Base-by-base conservation (phyloP, 2,329 filamentous ascomycete genomes). In the Teratosphaeria pseudoeucalypti region DNA sequence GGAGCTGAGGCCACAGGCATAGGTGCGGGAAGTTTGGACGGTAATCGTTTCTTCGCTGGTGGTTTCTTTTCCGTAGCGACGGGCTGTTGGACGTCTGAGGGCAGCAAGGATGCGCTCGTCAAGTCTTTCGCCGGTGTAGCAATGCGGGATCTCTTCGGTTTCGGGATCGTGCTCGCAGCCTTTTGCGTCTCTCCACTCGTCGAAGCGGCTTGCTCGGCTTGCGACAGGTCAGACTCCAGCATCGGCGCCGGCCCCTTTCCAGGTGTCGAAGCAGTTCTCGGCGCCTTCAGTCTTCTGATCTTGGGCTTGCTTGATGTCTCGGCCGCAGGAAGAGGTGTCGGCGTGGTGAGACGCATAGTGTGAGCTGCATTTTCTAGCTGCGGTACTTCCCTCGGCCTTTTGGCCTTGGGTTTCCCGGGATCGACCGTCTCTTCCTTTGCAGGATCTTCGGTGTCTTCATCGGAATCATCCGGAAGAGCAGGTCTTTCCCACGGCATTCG, bases 101-200 rank as follows among this genome's bases (percentile, higher is more conserved):
- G 57, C 7, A 63, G 57, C 1, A 60, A n/a, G n/a, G 55, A 52
- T 2, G 57, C 39, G 14, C 53, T 59, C 27, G 57, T 60, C 11
- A 65, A 57, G 52, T 63, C 62, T 59, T 72, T 70, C 7, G 70
- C 72, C 29, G 72, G 71, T 12, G 72, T 73, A 6, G 71, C 71
- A 39, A 74, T 68, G 7, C 70, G 66, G 16, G 70, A 72, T 12
- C 65, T 64, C 27, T 56, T 34, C n/a, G 16, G 16, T 14, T 56
- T 32, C 16, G 43, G 43, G 1, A 49, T 19, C 11, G 43, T 49
- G 43, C n/a, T 14, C 4, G 43, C 43, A 2, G 43, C n/a, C n/a
- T 23, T 49, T 19, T 49, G n/a, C 43, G 11, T n/a, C 3, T 19
- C n/a, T 23, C 9, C 37, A 16, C 43, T 19, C 9, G 43, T 23